Conservation (phyloP, 805 yeast genomes). For the Candida verbasci region DNA sequence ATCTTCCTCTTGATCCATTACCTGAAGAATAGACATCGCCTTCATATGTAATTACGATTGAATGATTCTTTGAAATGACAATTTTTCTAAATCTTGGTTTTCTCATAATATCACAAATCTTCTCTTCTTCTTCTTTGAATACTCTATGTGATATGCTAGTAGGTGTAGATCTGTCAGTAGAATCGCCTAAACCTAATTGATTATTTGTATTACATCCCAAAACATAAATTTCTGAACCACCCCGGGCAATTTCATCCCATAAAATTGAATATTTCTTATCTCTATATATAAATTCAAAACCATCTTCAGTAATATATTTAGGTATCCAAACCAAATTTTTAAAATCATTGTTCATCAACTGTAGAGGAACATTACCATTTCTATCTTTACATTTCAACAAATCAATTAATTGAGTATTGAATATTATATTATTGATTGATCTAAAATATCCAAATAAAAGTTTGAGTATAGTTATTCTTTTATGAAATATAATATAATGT, state of each 20-base stretch:
- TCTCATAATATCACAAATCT: constrained; percentile 12
- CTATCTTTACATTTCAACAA: constrained; percentile 58
- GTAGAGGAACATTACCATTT: constrained; percentile 68
- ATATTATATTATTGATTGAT: constrained; percentile 4
- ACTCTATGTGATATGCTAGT: constrained; percentile 31
- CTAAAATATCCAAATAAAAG: constrained; percentile 25
- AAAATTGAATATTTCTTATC: not conserved
- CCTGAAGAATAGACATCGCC: constrained; percentile 61
- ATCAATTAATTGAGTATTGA: constrained; percentile 7
- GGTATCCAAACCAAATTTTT: constrained; percentile 43
- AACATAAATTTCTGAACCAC: constrained; percentile 56
- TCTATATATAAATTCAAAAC: constrained; percentile 22
- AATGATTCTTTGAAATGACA: constrained; percentile 60
- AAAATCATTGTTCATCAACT: constrained; percentile 49
- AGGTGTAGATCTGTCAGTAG: constrained; percentile 42
- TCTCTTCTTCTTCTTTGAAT: constrained; percentile 13
- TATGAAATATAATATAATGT: constrained; percentile 63
- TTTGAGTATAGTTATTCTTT: constrained; percentile 52
- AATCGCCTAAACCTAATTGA: constrained; percentile 64
- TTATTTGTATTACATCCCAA: constrained; percentile 62
- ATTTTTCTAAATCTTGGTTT: constrained; percentile 46
- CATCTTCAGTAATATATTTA: constrained; percentile 33
- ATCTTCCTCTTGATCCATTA: constrained; percentile 62
- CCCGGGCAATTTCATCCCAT: constrained; percentile 37
- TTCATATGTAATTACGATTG: constrained; percentile 53